A percentile compares a stretch with the other conserved stretches of the same genome.
phyloP scores from a whole-genome alignment of 257 asterid species.

The Solanum etuberosum region DNA sequence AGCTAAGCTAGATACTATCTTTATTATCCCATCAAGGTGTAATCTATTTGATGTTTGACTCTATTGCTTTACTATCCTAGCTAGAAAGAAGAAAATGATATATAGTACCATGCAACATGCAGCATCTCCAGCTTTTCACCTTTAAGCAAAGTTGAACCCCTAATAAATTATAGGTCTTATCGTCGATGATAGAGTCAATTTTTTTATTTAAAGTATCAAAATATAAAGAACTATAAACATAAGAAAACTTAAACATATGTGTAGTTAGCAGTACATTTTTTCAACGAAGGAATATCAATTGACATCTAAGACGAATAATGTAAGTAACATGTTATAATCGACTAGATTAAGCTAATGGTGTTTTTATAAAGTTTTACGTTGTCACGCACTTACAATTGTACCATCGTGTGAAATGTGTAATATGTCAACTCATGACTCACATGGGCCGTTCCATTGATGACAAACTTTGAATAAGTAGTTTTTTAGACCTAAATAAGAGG shows the following conservation, averaged over 20 bases:
- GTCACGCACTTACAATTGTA: not conserved
- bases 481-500: not conserved
- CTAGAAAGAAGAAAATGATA: constrained; percentile 3
- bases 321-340: not conserved
- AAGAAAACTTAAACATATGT: no score
- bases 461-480: not conserved
- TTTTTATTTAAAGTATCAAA: not conserved
- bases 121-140: not conserved
- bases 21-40: not conserved
- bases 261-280: no score
- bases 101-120: not conserved
- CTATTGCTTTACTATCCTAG: not conserved
- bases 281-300: not conserved
- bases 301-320: not conserved
- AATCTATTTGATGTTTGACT: not conserved
- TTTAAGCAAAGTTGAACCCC: not conserved
- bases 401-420: not conserved
- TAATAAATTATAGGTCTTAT: not conserved
- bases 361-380: not conserved
- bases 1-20: not conserved
- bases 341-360: not conserved
- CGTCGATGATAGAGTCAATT: rapidly evolving
- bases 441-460: not conserved
- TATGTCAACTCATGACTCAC: not conserved
- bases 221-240: no score